These are phyloP conservation scores for Syzygium jambos DNA, from an alignment of 345 rosid genomes.

Conservation along the genomic window DNA sequence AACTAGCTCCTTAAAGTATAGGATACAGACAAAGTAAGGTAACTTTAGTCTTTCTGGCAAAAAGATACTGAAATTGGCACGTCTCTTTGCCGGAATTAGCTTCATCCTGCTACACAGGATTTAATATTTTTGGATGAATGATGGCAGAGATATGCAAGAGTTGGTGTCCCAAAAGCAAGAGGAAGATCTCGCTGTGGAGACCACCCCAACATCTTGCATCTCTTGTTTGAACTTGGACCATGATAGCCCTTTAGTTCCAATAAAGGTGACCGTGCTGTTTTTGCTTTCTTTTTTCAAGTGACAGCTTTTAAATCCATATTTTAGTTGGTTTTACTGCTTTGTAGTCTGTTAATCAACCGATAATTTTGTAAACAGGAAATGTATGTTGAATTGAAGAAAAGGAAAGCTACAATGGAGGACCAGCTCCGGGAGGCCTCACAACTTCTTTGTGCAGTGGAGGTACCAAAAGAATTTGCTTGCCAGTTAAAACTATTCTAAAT, in stretches of 20 bases:
- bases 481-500: too few species aligned
- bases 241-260: slow-evolving; percentile 22
- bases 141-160: slow-evolving; percentile 32
- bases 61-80: not conserved
- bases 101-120: not conserved
- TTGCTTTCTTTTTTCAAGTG: not conserved
- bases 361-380: slow-evolving; percentile 29
- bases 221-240: slow-evolving; percentile 31
- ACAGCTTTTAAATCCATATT: not conserved
- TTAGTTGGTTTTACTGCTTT: not conserved
- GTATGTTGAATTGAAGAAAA: slow-evolving; percentile 40
- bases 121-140: not conserved
- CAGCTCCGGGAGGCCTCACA: slow-evolving; percentile 22
- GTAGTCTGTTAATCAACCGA: not conserved
- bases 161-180: slow-evolving; percentile 36
- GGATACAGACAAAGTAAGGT: not conserved
- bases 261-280: slow-evolving; percentile 32
- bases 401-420: slow-evolving; percentile 48
- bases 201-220: slow-evolving; percentile 30
- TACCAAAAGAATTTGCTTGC: not conserved
- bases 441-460: not conserved
- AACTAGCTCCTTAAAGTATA: not conserved
- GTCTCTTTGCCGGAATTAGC: not conserved
- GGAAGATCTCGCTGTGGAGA: slow-evolving; percentile 22
- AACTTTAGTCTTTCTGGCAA: not conserved